These are phyloP conservation scores for Hypoxylon intermedium DNA, from an alignment of 495 filamentous ascomycete species.

Conservation along the genomic window DNA sequence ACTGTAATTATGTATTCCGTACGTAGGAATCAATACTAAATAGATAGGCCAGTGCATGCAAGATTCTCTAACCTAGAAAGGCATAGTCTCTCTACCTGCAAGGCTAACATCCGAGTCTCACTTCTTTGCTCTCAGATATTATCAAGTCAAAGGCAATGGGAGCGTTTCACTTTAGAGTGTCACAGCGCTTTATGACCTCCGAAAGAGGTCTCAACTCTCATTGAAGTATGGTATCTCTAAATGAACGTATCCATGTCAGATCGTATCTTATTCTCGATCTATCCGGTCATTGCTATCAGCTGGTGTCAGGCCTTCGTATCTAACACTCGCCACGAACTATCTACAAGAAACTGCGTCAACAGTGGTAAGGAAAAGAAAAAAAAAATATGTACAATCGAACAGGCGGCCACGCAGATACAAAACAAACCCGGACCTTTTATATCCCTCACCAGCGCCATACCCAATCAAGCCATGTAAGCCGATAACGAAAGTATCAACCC, in stretches of 20 bases:
- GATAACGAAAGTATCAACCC: not conserved
- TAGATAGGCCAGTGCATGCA: too few relatives aligned
- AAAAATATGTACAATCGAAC: slow-evolving; percentile 41
- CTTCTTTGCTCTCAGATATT: not conserved
- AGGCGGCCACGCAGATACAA: slow-evolving; percentile 18
- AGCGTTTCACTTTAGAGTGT: not conserved
- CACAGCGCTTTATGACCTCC: not conserved
- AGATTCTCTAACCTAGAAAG: too few relatives aligned
- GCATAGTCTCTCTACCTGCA: too few relatives aligned
- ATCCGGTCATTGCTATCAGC: slow-evolving; percentile 24
- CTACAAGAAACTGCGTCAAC: slow-evolving; percentile 32
- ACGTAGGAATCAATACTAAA: too few relatives aligned
- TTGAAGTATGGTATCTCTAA: not conserved
- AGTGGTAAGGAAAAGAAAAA: slow-evolving; percentile 21
- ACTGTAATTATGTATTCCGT: too few relatives aligned
- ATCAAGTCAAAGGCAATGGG: not conserved
- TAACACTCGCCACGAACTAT: slow-evolving; percentile 28
- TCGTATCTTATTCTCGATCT: slow-evolving; percentile 29
- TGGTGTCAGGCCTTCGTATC: slow-evolving; percentile 21
- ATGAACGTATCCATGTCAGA: not conserved
- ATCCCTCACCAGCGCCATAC: not conserved
- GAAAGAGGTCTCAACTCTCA: not conserved
- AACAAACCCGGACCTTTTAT: slow-evolving; percentile 8
- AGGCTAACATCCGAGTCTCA: too few relatives aligned
- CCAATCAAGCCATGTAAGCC: not conserved